phyloP scores from a whole-genome alignment of 1,139 yeast genomes.

The Kodamaea ohmeri region DNA sequence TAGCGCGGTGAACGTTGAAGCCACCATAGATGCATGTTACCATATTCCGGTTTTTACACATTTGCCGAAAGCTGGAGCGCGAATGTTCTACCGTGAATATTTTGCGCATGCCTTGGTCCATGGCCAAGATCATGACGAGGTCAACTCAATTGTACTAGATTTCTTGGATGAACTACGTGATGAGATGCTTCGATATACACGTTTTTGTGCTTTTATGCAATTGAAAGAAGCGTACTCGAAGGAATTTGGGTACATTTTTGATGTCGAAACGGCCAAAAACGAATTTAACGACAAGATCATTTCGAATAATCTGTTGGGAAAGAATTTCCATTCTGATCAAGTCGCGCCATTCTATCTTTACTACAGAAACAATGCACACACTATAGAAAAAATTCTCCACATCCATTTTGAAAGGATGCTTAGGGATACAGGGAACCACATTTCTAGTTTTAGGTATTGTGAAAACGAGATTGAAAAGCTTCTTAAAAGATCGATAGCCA shows the following conservation, averaged over 20 bases:
- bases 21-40: slow-evolving; percentile 5
- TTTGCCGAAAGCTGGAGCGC: not conserved
- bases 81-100: not conserved
- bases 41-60: not conserved
- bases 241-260: not conserved
- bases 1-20: not conserved
- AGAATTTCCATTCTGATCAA: too few relatives aligned
- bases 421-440: not conserved
- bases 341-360: slow-evolving; percentile 1
- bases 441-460: slow-evolving; percentile 13
- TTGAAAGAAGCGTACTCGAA: not conserved
- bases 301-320: too few relatives aligned
- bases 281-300: too few relatives aligned
- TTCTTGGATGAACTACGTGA: not conserved
- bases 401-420: slow-evolving; percentile 3
- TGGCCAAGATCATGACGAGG: not conserved
- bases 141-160: not conserved
- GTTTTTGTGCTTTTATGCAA: not conserved
- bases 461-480: slow-evolving; percentile 11
- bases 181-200: not conserved
- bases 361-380: slow-evolving; percentile 3
- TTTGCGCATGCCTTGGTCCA: not conserved
- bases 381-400: slow-evolving; percentile 5
- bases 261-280: not conserved
- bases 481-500: slow-evolving; percentile 10